Percentiles rank a stretch among this genome's conserved stretches.
Evolutionary conservation across 1,284 basidiomycete species (phyloP).

Genomic region (Sphagnurus paluster): DNA sequence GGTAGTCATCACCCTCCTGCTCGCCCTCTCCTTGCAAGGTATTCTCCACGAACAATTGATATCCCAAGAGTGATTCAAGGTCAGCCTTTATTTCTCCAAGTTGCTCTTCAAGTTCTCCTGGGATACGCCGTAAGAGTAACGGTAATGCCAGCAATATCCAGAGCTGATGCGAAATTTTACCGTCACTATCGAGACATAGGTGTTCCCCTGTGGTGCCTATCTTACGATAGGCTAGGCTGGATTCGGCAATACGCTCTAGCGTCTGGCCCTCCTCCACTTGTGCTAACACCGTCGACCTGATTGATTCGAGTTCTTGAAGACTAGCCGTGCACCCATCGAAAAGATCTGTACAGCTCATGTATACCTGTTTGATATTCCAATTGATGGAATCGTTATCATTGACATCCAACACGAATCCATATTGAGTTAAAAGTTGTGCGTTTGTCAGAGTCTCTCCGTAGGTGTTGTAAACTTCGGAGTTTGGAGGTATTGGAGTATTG

Average conservation of each 20-base stretch:
- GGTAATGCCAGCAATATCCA: conserved; percentile 35
- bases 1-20: neutral
- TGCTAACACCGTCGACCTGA: conserved; percentile 9
- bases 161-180: conserved; percentile 38
- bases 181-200: conserved; percentile 42
- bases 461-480: conserved; percentile 80
- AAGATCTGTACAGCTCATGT: conserved; percentile 12
- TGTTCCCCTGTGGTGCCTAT: conserved; percentile 4
- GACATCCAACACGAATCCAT: conserved; percentile 71
- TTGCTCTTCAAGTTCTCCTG: neutral
- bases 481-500: conserved; percentile 48
- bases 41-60: conserved; percentile 14
- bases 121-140: conserved; percentile 7
- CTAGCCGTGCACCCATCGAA: neutral
- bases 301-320: conserved; percentile 5
- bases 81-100: neutral
- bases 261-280: neutral
- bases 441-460: conserved; percentile 78
- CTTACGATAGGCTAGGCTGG: conserved; percentile 28
- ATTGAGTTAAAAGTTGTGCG: conserved; percentile 68
- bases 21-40: neutral
- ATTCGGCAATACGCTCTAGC: conserved; percentile 21
- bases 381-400: conserved; percentile 60
- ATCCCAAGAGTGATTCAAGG: conserved; percentile 17
- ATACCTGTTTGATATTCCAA: conserved; percentile 45